Percentiles rank a stretch among this genome's conserved stretches.
Conservation (phyloP, 1,284 basidiomycete genomes). For the Ustilago cynodontis region DNA sequence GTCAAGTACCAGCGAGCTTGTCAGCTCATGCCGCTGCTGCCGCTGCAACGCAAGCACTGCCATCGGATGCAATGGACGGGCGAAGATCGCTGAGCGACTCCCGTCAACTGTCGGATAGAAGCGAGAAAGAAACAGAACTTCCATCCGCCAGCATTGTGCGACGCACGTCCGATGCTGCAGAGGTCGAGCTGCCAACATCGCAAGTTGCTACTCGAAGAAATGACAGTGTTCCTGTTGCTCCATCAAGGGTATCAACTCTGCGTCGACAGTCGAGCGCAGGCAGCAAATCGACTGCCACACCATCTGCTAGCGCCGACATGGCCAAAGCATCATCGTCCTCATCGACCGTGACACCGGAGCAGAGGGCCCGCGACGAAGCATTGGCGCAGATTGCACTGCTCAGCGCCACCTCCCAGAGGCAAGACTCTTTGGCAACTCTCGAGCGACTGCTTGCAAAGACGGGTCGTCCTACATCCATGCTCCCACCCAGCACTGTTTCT, state of each 20-base stretch:
- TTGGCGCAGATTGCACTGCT: slow-evolving; percentile 55
- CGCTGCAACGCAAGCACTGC: neutral
- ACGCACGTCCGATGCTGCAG: slow-evolving; percentile 1
- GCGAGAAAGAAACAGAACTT: neutral
- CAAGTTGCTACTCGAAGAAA: neutral
- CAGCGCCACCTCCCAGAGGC: slow-evolving; percentile 19
- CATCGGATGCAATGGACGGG: neutral
- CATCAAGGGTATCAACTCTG: neutral
- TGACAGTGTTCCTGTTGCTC: neutral
- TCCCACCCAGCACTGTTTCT: slow-evolving; percentile 19
- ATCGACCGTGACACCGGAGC: slow-evolving; percentile 23
- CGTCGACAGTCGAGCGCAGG: slow-evolving; percentile 10
- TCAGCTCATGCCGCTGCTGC: neutral
- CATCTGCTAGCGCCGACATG: neutral
- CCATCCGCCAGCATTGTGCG: neutral
- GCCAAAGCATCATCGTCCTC: neutral
- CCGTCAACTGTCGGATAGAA: neutral
- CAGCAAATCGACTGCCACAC: neutral
- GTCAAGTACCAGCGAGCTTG: neutral
- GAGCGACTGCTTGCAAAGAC: slow-evolving; percentile 50
- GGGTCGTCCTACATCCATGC: slow-evolving; percentile 28
- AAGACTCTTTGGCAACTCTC: slow-evolving; percentile 50
- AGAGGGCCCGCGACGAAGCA: slow-evolving; percentile 42
- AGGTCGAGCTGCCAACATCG: neutral
- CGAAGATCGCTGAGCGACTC: neutral